Percentiles rank a stretch among this genome's conserved stretches.
These are phyloP conservation scores for Lipomyces spencermartinsiae DNA, from an alignment of 805 yeast genomes.

Conservation along the genomic window DNA sequence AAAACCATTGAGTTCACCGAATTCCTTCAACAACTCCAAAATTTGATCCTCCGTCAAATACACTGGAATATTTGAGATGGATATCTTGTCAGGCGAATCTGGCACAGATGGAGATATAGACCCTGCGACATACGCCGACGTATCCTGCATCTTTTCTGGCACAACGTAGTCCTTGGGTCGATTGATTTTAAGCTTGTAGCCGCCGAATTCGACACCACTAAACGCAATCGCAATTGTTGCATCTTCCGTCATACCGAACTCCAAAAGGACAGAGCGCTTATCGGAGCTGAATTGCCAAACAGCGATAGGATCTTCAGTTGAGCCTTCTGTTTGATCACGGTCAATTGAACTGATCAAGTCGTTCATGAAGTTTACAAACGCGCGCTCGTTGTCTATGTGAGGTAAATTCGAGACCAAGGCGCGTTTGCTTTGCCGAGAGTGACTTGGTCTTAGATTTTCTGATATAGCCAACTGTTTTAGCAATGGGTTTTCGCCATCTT, in stretches of 20 bases:
- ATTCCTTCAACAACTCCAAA: constrained; percentile 50
- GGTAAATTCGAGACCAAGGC: constrained; percentile 35
- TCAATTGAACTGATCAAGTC: constrained; percentile 32
- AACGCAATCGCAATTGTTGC: constrained; percentile 63
- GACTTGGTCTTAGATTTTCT: constrained; percentile 32
- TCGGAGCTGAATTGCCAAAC: constrained; percentile 33
- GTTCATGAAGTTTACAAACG: constrained; percentile 31
- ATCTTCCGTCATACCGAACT: constrained; percentile 56
- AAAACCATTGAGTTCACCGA: constrained; percentile 52
- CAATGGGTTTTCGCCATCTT: constrained; percentile 18
- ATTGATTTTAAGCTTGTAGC: constrained; percentile 43
- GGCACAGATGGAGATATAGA: constrained; percentile 41
- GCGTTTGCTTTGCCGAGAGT: constrained; percentile 38
- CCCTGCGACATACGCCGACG: constrained; percentile 24
- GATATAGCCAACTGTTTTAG: constrained; percentile 30
- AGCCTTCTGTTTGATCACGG: constrained; percentile 10
- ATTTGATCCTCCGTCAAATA: constrained; percentile 54
- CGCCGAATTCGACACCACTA: constrained; percentile 47
- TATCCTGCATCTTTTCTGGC: constrained; percentile 40
- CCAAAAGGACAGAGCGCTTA: constrained; percentile 52
- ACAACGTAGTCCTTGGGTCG: constrained; percentile 58
- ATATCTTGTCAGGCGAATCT: constrained; percentile 57
- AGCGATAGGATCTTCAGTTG: constrained; percentile 20
- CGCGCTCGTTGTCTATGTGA: constrained; percentile 16
- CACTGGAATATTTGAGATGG: constrained; percentile 54